Evolutionary conservation across 352 stramenopile species (phyloP), one percentile per base, ranked within the genome.

Genomic region (Globisporangium takayamanum): DNA sequence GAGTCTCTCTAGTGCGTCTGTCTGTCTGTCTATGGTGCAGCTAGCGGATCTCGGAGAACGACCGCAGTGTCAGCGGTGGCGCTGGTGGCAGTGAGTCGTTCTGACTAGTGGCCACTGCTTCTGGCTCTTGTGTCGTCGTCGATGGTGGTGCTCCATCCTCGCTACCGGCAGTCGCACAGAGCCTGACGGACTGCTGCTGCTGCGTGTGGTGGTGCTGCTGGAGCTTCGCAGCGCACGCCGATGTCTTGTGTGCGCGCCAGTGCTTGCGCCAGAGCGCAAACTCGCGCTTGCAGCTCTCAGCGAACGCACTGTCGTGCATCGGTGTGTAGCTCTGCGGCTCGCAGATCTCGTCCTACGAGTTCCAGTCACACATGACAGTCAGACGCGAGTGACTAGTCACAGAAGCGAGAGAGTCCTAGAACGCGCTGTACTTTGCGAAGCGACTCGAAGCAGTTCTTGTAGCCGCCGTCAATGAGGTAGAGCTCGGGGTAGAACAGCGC

Each of bases 391-490:
- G 28, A 7, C 18, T 14, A 26, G 16, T 26, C 16, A 18, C n/a
- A 49, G 3, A 4, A 18, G 7, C 20, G 5, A 18, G 15, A 28
- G 6, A 20, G 16, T 8, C 6, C 10, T 39, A 42, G 14, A 20
- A 25, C 5, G 26, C 55, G 20, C n/a, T 12, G 10, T 28, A 30
- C 44, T 18, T 30, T 68, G 55, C 65, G 72, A 12, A 73, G 49
- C 10, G 66, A 74, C 62, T 86, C 70, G 44, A 81, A 89, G 39
- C 76, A 89, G 49, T 87, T 68, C 70, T 87, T 89, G 66, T 87
- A 89, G 53, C 79, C 79, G 4, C 79, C 79, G 49, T 87, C 70
- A 57, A 89, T 80, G 12, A 89, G 63, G 57, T 89, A 89, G 20
- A 89, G 54, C 58, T 89, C 74, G 1, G 79, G 79, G 59, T 87